These are phyloP conservation scores for Oryza meyeriana DNA, from an alignment of 176 grass and related monocot species.

Conservation along the genomic window DNA sequence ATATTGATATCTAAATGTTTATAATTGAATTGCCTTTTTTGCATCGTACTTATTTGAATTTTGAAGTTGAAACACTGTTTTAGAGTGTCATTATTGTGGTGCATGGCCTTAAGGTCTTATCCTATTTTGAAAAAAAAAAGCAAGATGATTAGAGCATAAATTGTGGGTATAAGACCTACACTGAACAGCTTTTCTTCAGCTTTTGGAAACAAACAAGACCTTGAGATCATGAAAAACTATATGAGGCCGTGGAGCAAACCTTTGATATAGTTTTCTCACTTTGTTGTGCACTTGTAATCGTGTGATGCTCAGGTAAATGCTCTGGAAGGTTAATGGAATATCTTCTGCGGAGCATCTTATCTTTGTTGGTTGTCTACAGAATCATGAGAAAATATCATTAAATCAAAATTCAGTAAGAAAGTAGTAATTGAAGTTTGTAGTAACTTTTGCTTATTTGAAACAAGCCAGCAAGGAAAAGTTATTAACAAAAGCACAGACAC, in stretches of 20 bases:
- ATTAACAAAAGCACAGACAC: neutral
- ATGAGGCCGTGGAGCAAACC: constrained; percentile 30
- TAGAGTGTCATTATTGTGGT: constrained; percentile 27
- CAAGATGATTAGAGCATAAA: constrained; percentile 29
- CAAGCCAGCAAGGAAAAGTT: neutral
- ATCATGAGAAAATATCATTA: neutral
- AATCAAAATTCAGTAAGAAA: constrained; percentile 7
- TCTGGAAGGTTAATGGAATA: constrained; percentile 42
- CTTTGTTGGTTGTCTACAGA: constrained; percentile 28
- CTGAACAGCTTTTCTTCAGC: constrained; percentile 32
- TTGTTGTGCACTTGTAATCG: constrained; percentile 14
- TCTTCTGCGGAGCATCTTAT: constrained; percentile 31
- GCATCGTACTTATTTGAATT: neutral
- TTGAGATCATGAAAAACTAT: constrained; percentile 29
- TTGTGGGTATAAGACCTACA: constrained; percentile 23
- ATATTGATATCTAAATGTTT: neutral
- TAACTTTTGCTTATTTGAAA: neutral
- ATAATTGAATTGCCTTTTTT: neutral
- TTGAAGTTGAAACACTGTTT: constrained; percentile 17
- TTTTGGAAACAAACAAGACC: constrained; percentile 37
- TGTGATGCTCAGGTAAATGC: constrained; percentile 6
- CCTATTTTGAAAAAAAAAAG: constrained; percentile 22
- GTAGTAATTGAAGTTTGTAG: neutral
- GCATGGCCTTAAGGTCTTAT: constrained; percentile 3
- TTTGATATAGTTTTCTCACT: constrained; percentile 41